phyloP scores from a whole-genome alignment of 805 yeast genomes.

The Barnettozyma botsteinii region DNA sequence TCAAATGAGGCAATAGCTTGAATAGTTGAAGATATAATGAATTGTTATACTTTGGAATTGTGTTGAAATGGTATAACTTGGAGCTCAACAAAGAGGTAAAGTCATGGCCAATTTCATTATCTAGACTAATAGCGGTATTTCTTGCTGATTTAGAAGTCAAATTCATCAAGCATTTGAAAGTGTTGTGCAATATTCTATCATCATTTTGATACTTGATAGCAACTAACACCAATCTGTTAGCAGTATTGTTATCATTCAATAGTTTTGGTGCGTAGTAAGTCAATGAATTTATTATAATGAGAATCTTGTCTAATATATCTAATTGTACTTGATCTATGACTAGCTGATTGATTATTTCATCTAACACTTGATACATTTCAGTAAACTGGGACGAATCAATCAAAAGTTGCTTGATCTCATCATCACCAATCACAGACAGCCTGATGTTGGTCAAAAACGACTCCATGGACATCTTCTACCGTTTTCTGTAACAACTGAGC shows the following conservation, averaged over 20 bases:
- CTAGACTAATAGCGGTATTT: background rate
- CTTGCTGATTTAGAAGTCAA: background rate
- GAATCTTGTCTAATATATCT: constrained; percentile 11
- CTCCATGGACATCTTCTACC: constrained; percentile 6
- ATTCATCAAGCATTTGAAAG: constrained; percentile 9
- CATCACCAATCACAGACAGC: constrained; percentile 11
- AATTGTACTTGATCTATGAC: constrained; percentile 4
- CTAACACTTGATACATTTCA: constrained; percentile 5
- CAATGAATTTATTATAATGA: constrained; percentile 22
- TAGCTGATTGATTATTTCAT: constrained; percentile 2
- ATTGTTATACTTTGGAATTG: background rate
- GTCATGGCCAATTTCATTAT: constrained; percentile 1
- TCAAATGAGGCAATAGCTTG: constrained; percentile 19
- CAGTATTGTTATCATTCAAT: constrained; percentile 9
- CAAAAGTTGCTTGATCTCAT: constrained; percentile 6
- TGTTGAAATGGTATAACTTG: constrained; percentile 1
- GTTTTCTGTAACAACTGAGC: no score
- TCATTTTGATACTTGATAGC: constrained; percentile 8
- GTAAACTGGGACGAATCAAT: constrained; percentile 3
- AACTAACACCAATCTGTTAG: constrained; percentile 11
- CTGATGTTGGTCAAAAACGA: constrained; percentile 5
- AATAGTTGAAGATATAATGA: constrained; percentile 13
- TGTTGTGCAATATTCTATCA: constrained; percentile 1
- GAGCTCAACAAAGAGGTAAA: background rate
- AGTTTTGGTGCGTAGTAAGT: constrained; percentile 12